Base-by-base conservation (phyloP, 108 stramenopile species). In the Skeletonema grethae region DNA sequence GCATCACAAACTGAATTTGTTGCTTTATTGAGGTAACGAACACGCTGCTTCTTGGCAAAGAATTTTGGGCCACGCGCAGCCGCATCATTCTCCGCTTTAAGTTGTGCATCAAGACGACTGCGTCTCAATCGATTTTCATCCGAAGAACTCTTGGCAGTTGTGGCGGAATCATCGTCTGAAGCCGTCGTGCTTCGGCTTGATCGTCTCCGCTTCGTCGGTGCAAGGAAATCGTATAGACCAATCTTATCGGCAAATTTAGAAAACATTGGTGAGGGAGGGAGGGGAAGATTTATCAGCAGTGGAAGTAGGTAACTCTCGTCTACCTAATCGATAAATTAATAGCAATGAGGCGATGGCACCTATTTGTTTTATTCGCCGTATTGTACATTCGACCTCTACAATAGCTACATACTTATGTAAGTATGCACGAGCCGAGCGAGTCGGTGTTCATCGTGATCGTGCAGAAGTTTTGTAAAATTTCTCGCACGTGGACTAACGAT, bases 1-100 rank as follows among this genome's bases (percentile, higher is more conserved):
- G 81, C 81, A 77, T 82, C 81, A 35, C 34, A 56, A 0, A 50
- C 35, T 4, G 59, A 28, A 31, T 73, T 34, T 7, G 64, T 77
- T 6, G 45, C 15, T 67, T 73, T 72, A 53, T 73, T 57, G 45
- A 66, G 72, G 34, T 82, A 82, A 24, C 28, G 35, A 30, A 82
- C 81, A 46, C 76, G 48, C 67, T 82, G 81, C 11, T 75, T 80
- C 55, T 62, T 65, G 9, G 72, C 73, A 65, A 70, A 80, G 16
- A 73, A 36, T 57, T 53, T 53, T 3, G 68, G 32, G 22, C 66
- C 66, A 12, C 41, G 58, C 4, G 43, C 10, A 30, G 53, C 73
- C 0, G 78, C 78, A 15, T 57, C 64, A 5, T 61, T 36, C 64
- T 79, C 78, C 50, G 66, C 38, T 36, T 79, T 73, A 9, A 53